Conservation (phyloP, 1,284 basidiomycete genomes). For the Cutaneotrichosporon mucoides region DNA sequence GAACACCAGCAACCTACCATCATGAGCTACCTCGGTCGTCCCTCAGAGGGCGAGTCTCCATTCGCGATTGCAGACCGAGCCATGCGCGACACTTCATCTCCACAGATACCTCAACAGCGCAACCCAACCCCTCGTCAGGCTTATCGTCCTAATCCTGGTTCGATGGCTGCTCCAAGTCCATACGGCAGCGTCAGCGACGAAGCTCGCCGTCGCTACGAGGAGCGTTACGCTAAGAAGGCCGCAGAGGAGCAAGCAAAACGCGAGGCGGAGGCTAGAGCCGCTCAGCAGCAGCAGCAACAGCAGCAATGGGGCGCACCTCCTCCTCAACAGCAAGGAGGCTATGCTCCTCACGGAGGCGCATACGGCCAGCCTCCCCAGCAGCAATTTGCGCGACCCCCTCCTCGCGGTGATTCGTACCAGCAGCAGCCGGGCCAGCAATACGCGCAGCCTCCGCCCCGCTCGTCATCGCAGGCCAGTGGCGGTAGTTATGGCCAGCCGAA, state of each 20-base stretch:
- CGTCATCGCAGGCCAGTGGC: neutral
- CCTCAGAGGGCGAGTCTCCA: conserved; percentile 46
- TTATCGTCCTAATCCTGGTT: conserved; percentile 4
- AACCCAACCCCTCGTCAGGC: conserved; percentile 34
- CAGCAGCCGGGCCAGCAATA: conserved; percentile 2
- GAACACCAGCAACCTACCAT: neutral
- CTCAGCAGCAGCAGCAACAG: neutral
- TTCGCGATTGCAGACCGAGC: conserved; percentile 49
- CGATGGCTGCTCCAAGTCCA: conserved; percentile 36
- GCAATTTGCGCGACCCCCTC: neutral
- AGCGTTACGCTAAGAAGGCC: conserved; percentile 42
- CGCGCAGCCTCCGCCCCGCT: neutral
- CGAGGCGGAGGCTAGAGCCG: conserved; percentile 8
- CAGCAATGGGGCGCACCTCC: neutral
- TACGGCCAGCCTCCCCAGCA: conserved; percentile 13
- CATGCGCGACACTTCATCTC: conserved; percentile 41
- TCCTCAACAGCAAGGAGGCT: conserved; percentile 10
- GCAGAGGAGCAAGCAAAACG: conserved; percentile 36
- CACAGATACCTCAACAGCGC: conserved; percentile 38
- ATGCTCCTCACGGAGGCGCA: conserved; percentile 2
- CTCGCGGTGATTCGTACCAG: conserved; percentile 1
- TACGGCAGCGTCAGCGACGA: conserved; percentile 44
- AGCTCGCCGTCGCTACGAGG: conserved; percentile 45
- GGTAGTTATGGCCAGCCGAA: neutral
- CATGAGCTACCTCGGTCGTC: conserved; percentile 43